Base-by-base conservation (phyloP, 805 yeast species). In the Spathaspora sp. region DNA sequence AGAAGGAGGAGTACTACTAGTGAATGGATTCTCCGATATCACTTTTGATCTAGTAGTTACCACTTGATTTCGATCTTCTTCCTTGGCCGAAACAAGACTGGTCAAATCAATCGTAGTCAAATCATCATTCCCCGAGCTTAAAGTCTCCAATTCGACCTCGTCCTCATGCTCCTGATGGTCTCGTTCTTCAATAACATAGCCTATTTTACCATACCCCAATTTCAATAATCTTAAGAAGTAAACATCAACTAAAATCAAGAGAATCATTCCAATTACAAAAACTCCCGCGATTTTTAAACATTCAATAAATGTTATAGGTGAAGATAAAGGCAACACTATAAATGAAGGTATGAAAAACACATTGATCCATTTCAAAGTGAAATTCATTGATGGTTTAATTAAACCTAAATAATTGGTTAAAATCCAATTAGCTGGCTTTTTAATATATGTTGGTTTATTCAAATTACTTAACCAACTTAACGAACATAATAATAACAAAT, bases 341-440 rank as follows among this genome's bases (percentile, higher is more conserved):
- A 88, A 87, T 0, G 91, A 83, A 0, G 94, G 93, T 0, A 89
- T 82, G 72, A 87, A 88, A 61, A 84, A 86, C 5, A 86, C 77
- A 62, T 85, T 86, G 67, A 88, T 88, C 93, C 94, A 87, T 50
- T 86, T 75, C 47, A 87, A 72, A 1, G 86, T 74, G 63, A 86
- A 85, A 54, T 86, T 86, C 69, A 80, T 79, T 14, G 89, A 81
- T n/a, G 86, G 78, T 47, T 84, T 82, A 47, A 84, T 66, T 11
- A 73, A 32, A 42, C 55, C 57, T 40, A 74, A 59, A 50, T 74
- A 73, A 47, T 63, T 56, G 14, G 65, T 63, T 28, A 73, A 56
- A 1, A 65, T 35, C 60, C 66, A 60, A 1, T 52, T 43, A 14
- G 62, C 45, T 35, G 57, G 59, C 5, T 19, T 46, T 14, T 58